phyloP scores from a whole-genome alignment of 2,329 filamentous ascomycete genomes.

The Alternaria sp. region DNA sequence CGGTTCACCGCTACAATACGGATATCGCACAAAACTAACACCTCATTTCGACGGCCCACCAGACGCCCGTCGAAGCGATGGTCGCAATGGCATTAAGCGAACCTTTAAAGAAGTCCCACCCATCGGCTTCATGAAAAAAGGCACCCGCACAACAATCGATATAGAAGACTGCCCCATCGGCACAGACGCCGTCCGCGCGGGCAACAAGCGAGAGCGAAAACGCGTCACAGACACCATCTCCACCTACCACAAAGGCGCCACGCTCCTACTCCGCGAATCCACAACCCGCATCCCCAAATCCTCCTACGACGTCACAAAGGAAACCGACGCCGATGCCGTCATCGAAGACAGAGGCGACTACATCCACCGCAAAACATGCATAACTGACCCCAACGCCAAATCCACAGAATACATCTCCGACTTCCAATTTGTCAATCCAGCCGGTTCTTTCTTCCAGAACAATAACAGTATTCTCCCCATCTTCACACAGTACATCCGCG shows the following conservation, averaged over 20 bases:
- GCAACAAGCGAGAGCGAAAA: slow-evolving; percentile 79
- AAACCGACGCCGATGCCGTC: slow-evolving; percentile 54
- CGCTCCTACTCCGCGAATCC: slow-evolving; percentile 85
- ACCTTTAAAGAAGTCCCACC: slow-evolving; percentile 72
- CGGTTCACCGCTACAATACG: slow-evolving; percentile 87
- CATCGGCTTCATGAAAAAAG: slow-evolving; percentile 91
- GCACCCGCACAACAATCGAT: slow-evolving; percentile 80
- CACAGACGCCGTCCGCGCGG: slow-evolving; percentile 81
- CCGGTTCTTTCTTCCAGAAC: slow-evolving; percentile 98
- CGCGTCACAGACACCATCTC: slow-evolving; percentile 74
- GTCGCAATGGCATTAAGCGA: slow-evolving; percentile 62
- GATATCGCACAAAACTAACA: slow-evolving; percentile 95
- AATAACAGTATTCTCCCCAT: slow-evolving; percentile 94
- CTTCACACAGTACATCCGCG: slow-evolving; percentile 87
- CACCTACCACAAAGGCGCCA: slow-evolving; percentile 82
- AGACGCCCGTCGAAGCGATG: slow-evolving; percentile 57
- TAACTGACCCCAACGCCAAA: slow-evolving; percentile 83
- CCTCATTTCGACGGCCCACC: slow-evolving; percentile 90
- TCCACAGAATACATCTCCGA: slow-evolving; percentile 87
- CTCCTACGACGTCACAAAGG: slow-evolving; percentile 30
- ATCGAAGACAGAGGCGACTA: slow-evolving; percentile 66
- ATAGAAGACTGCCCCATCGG: slow-evolving; percentile 98
- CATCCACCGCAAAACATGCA: slow-evolving; percentile 83
- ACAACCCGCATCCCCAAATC: slow-evolving; percentile 71
- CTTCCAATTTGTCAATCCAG: slow-evolving; percentile 88